Percentiles rank a stretch among this genome's conserved stretches.
phyloP scores from a whole-genome alignment of 257 asterid species.

The Scutellaria galericulata region DNA sequence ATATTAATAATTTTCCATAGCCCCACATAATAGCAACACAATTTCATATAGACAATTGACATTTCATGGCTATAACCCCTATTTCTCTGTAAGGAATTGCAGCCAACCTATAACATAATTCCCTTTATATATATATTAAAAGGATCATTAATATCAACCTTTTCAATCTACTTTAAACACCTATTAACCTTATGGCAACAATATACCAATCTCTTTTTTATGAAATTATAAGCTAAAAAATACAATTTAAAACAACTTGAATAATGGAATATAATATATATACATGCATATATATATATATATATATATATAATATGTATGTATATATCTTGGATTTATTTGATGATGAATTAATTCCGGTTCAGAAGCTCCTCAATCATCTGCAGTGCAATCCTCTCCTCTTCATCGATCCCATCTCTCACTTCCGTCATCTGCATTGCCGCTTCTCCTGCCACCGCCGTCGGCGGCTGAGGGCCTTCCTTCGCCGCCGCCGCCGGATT shows the following conservation, averaged over 20 bases:
- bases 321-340: neutral
- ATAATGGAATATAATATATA: neutral
- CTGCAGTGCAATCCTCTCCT: conserved; percentile 71
- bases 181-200: neutral
- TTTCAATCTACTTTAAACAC: too few relatives aligned
- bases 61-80: conserved; percentile 21
- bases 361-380: conserved; percentile 88
- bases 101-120: conserved; percentile 14
- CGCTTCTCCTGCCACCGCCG: conserved; percentile 46
- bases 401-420: conserved; percentile 51
- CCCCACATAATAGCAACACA: conserved; percentile 34
- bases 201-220: neutral
- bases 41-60: conserved; percentile 30
- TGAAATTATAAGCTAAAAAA: neutral
- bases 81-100: neutral
- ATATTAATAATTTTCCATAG: neutral
- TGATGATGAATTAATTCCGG: conserved; percentile 37
- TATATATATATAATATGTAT: neutral
- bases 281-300: neutral
- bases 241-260: neutral
- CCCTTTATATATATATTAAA: conserved; percentile 17
- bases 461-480: neutral
- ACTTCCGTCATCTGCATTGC: conserved; percentile 57
- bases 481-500: conserved; percentile 22
- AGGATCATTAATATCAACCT: neutral